phyloP scores from a whole-genome alignment of 2,329 filamentous ascomycete genomes.

The Huntiella abstrusa region DNA sequence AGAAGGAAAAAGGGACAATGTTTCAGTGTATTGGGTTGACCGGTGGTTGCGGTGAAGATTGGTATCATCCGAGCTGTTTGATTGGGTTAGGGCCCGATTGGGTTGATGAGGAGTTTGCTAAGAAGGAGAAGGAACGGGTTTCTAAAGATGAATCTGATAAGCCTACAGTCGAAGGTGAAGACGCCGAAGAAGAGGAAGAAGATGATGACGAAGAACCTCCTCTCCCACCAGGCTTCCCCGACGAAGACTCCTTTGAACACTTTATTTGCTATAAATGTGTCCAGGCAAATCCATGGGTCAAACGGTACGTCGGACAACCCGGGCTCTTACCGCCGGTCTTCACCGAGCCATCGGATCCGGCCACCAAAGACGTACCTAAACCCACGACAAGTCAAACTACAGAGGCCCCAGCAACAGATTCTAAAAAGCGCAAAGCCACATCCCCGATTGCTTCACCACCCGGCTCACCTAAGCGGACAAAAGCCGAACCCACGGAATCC shows the following conservation, averaged over 20 bases:
- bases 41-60: conserved; percentile 88
- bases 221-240: conserved; percentile 68
- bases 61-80: conserved; percentile 90
- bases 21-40: conserved; percentile 85
- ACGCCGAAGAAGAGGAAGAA: background rate
- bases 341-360: conserved; percentile 12
- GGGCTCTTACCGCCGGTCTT: conserved; percentile 67
- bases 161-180: conserved; percentile 1
- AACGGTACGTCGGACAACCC: conserved; percentile 58
- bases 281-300: conserved; percentile 77
- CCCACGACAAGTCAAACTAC: background rate
- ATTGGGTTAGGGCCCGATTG: conserved; percentile 62
- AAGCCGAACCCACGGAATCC: conserved; percentile 22
- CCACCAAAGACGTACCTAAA: background rate
- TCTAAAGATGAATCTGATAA: background rate
- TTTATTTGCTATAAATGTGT: conserved; percentile 92
- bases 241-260: conserved; percentile 73
- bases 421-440: conserved; percentile 50
- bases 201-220: conserved; percentile 39
- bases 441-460: conserved; percentile 22
- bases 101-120: conserved; percentile 32
- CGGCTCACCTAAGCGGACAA: conserved; percentile 23
- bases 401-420: conserved; percentile 11
- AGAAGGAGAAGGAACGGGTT: conserved; percentile 15
- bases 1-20: conserved; percentile 90